phyloP scores from a whole-genome alignment of 257 asterid genomes.

The Thymus mandschuricus region DNA sequence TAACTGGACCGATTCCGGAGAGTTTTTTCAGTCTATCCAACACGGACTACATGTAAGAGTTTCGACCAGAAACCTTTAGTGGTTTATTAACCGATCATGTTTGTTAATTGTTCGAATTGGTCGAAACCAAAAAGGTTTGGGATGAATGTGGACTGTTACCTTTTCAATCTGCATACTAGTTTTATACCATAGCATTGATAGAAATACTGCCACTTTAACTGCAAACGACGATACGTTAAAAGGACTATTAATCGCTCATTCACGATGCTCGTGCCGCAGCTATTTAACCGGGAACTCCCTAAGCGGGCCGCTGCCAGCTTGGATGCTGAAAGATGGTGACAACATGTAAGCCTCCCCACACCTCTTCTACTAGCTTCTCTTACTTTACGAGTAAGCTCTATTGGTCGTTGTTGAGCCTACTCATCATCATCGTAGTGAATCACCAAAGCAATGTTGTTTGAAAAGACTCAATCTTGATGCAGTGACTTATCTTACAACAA shows the following conservation, averaged over 20 bases:
- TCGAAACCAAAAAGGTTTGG: too few relatives aligned
- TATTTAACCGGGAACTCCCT: conserved; percentile 66
- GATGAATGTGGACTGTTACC: not conserved
- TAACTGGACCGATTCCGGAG: conserved; percentile 61
- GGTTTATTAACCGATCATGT: not conserved
- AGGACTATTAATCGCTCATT: conserved; percentile 18
- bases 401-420: conserved; percentile 10
- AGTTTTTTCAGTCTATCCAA: conserved; percentile 29
- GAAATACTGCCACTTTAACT: conserved; percentile 5
- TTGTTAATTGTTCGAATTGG: not conserved
- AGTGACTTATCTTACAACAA: conserved; percentile 76
- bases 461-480: conserved; percentile 33
- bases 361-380: not conserved
- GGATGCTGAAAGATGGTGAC: conserved; percentile 55
- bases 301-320: conserved; percentile 49
- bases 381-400: not conserved
- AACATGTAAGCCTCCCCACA: conserved; percentile 35
- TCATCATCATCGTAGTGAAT: not conserved
- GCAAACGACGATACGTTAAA: not conserved
- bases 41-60: conserved; percentile 53
- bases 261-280: conserved; percentile 36
- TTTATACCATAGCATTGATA: not conserved
- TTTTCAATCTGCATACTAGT: conserved; percentile 1
- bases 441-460: not conserved
- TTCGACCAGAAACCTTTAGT: not conserved